Percentiles rank a stretch among this genome's conserved stretches.
Conservation (phyloP, 2,329 filamentous ascomycete species). For the Fusarium sp. region DNA sequence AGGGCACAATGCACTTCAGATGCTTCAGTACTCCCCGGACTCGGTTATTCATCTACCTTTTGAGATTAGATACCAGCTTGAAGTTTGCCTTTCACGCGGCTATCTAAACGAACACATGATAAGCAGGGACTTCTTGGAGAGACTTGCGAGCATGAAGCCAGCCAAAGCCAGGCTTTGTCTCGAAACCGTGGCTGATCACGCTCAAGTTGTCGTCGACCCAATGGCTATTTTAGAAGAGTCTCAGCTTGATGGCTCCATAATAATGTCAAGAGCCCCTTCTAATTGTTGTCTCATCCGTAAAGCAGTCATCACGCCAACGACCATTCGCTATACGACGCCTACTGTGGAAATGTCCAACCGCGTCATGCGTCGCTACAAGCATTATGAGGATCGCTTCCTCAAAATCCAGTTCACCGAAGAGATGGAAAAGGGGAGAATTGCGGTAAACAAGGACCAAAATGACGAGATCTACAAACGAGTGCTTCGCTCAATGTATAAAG, state of each 20-base stretch:
- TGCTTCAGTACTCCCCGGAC: constrained; percentile 36
- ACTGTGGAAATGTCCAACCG: constrained; percentile 88
- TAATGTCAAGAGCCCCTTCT: constrained; percentile 65
- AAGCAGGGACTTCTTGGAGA: constrained; percentile 70
- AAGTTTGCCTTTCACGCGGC: constrained; percentile 88
- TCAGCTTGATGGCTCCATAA: constrained; percentile 58
- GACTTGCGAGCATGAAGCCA: constrained; percentile 58
- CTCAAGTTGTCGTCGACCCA: constrained; percentile 71
- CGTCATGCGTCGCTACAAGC: constrained; percentile 77
- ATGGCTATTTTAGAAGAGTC: constrained; percentile 74
- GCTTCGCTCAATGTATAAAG: constrained; percentile 75
- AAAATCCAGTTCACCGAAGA: constrained; percentile 93
- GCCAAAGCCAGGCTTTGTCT: constrained; percentile 72
- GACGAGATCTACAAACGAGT: constrained; percentile 80
- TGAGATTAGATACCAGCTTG: constrained; percentile 85
- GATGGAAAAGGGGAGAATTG: constrained; percentile 67
- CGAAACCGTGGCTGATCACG: constrained; percentile 76
- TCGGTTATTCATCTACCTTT: constrained; percentile 65
- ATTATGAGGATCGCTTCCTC: constrained; percentile 80
- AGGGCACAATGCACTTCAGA: constrained; percentile 41
- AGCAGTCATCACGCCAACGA: constrained; percentile 84
- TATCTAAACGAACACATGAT: constrained; percentile 81
- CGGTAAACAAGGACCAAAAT: constrained; percentile 61
- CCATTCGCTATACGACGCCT: constrained; percentile 80
- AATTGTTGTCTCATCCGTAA: constrained; percentile 82